Evolutionary conservation across 257 asterid genomes (phyloP).

Genomic region (Solanum paucissectum): DNA sequence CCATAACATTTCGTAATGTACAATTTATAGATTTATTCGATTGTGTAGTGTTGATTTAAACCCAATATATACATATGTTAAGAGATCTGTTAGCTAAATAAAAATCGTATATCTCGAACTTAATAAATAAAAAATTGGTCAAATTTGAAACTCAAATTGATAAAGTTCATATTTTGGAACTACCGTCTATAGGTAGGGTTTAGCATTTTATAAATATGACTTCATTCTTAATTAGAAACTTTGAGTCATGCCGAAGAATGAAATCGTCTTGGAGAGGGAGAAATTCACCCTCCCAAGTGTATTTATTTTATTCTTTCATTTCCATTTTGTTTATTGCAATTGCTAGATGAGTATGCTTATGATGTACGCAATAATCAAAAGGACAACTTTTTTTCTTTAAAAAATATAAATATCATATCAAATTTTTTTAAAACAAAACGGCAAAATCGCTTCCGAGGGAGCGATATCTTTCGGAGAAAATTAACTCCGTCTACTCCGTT

Average conservation of each 20-base stretch:
- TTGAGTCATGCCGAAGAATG: accelerated
- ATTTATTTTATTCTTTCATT: too few relatives aligned
- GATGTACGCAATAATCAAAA: too few relatives aligned
- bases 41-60: neutral
- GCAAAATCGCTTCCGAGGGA: too few relatives aligned
- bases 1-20: neutral
- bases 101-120: neutral
- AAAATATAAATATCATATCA: too few relatives aligned
- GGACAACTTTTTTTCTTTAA: too few relatives aligned
- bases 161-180: neutral
- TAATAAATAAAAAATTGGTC: neutral
- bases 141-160: neutral
- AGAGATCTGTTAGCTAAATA: neutral
- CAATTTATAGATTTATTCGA: neutral
- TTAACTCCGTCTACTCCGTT: too few relatives aligned
- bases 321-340: neutral
- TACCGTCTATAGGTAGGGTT: too few relatives aligned
- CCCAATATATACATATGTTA: neutral
- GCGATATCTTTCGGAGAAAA: too few relatives aligned
- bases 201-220: too few relatives aligned
- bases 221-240: neutral
- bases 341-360: neutral
- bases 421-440: too few relatives aligned
- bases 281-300: neutral
- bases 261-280: neutral